phyloP scores from a whole-genome alignment of 2,329 filamentous ascomycete genomes.

The Ophiocordyceps australis region DNA sequence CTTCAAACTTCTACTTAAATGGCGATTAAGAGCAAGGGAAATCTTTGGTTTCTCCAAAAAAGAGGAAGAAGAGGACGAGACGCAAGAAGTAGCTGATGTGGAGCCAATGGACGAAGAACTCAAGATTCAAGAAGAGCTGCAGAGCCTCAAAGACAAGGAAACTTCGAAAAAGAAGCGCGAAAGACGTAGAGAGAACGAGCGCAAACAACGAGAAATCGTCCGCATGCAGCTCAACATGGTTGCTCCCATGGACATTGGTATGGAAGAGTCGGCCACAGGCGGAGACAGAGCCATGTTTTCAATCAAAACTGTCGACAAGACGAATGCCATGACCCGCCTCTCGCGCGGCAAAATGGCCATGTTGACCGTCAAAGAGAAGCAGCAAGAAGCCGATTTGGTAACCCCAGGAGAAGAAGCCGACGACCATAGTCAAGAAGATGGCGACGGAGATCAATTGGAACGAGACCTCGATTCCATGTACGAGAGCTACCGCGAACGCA shows the following conservation, averaged over 20 bases:
- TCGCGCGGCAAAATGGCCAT: constrained; percentile 61
- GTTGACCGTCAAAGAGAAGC: constrained; percentile 36
- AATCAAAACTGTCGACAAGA: constrained; percentile 65
- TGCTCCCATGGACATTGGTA: constrained; percentile 85
- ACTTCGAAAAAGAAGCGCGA: constrained; percentile 64
- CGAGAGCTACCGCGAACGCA: constrained; percentile 64
- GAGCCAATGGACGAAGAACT: constrained; percentile 91
- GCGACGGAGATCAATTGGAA: constrained; percentile 69
- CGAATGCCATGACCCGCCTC: constrained; percentile 43
- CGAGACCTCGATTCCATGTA: constrained; percentile 78
- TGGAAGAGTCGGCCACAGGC: constrained; percentile 65
- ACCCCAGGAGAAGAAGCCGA: constrained; percentile 34
- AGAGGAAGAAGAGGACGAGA: constrained; percentile 30
- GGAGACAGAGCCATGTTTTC: constrained; percentile 77
- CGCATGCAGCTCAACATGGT: constrained; percentile 96
- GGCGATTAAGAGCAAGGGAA: constrained; percentile 78
- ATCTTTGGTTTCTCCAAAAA: constrained; percentile 77
- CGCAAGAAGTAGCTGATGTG: constrained; percentile 61
- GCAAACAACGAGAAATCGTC: constrained; percentile 86
- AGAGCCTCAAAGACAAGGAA: constrained; percentile 66
- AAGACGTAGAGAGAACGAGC: constrained; percentile 74
- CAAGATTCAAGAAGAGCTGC: constrained; percentile 72
- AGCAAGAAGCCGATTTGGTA: constrained; percentile 37
- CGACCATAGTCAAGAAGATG: constrained; percentile 51
- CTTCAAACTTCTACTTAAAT: constrained; percentile 76